phyloP scores from a whole-genome alignment of 1,139 yeast species.

The Suhomyces anneliseae region DNA sequence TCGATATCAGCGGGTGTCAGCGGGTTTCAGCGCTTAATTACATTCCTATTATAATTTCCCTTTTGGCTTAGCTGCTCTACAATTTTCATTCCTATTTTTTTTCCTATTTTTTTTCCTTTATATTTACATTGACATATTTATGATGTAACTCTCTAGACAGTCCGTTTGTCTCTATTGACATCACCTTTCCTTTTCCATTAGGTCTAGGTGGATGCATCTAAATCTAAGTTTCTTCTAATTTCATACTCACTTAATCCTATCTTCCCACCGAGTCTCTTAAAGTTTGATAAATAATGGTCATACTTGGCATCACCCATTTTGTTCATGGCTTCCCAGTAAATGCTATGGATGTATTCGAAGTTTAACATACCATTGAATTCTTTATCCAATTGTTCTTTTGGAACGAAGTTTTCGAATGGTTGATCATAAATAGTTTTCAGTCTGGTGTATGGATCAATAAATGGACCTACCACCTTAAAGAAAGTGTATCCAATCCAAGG shows the following conservation, averaged over 20 bases:
- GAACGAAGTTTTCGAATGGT: conserved; percentile 48
- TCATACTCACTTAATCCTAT: conserved; percentile 50
- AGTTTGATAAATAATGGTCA: conserved; percentile 36
- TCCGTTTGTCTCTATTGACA: no score
- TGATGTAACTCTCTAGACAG: no score
- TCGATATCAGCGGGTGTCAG: no score
- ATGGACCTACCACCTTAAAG: conserved; percentile 48
- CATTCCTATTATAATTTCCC: no score
- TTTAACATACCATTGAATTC: conserved; percentile 47
- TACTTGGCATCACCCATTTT: conserved; percentile 40
- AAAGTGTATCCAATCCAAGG: conserved; percentile 52
- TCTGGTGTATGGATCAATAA: conserved; percentile 51
- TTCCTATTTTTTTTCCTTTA: background rate
- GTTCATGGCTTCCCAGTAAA: conserved; percentile 47
- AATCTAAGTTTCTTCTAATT: conserved; percentile 7
- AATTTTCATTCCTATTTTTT: background rate
- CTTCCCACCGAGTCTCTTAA: conserved; percentile 38
- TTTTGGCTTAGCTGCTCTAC: background rate
- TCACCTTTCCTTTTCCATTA: background rate
- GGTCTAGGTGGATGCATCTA: background rate
- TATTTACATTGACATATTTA: background rate
- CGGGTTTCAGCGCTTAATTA: no score
- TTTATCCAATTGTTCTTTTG: conserved; percentile 46
- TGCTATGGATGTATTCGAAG: conserved; percentile 44
- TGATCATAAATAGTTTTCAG: conserved; percentile 51